Evolutionary conservation across 2,329 filamentous ascomycete genomes (phyloP).

Genomic region (Colletotrichum tofieldiae): DNA sequence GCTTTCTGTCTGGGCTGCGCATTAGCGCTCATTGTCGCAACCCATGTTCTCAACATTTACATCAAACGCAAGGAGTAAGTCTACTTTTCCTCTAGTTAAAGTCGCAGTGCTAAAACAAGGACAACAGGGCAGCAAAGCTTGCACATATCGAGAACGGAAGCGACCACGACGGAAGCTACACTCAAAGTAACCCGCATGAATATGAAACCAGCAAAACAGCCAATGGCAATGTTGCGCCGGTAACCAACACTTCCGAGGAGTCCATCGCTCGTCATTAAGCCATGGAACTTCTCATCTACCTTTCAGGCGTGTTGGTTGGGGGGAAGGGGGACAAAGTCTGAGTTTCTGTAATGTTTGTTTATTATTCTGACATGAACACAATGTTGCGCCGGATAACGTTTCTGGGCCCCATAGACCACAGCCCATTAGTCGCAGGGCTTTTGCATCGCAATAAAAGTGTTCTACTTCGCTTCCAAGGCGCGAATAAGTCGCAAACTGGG

Average conservation of each 20-base stretch:
- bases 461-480: not conserved
- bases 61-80: slow-evolving; percentile 43
- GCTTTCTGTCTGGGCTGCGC: slow-evolving; percentile 53
- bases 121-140: slow-evolving; percentile 13
- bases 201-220: not conserved
- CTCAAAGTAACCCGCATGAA: not conserved
- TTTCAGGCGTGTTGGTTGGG: not conserved
- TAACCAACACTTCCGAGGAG: slow-evolving; percentile 5
- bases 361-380: not conserved
- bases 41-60: slow-evolving; percentile 39
- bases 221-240: not conserved
- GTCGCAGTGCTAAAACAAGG: not conserved
- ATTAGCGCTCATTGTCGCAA: slow-evolving; percentile 34
- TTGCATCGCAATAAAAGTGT: not conserved
- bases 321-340: not conserved
- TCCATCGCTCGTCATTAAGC: not conserved
- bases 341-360: not conserved
- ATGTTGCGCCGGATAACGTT: too few relatives aligned
- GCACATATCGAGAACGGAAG: slow-evolving; percentile 6
- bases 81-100: accelerated
- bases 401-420: not conserved
- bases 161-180: not conserved
- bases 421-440: not conserved
- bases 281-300: accelerated
- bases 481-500: not conserved